Conservation (phyloP, 208 protist species). For the Naegleria gruberi region DNA sequence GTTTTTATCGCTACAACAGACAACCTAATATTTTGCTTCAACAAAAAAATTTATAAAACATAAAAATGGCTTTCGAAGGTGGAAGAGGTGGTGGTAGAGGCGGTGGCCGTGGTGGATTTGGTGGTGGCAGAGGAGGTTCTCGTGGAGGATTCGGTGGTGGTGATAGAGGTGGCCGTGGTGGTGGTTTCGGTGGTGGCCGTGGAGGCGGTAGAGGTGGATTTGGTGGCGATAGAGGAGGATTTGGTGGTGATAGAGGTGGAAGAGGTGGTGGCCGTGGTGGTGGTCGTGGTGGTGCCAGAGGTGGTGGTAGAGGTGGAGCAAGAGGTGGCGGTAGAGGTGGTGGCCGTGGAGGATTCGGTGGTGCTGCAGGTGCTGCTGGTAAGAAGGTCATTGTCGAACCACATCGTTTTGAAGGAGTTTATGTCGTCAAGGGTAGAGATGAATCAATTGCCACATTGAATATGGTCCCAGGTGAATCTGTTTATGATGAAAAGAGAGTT, state of each 20-base stretch:
- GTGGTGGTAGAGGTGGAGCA: not conserved
- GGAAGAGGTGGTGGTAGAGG: conserved; percentile 32
- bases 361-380: conserved; percentile 60
- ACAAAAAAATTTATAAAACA: not conserved
- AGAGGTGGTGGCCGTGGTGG: conserved; percentile 34
- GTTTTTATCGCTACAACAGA: not conserved
- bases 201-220: conserved; percentile 21
- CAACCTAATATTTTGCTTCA: not conserved
- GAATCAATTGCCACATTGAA: conserved; percentile 96
- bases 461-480: conserved; percentile 94
- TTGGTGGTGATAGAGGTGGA: conserved; percentile 23
- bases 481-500: conserved; percentile 99
- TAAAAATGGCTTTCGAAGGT: not conserved
- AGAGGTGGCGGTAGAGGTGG: not conserved
- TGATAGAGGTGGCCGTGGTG: conserved; percentile 29
- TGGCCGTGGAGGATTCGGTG: conserved; percentile 31
- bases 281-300: conserved; percentile 29
- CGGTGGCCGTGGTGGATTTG: conserved; percentile 22
- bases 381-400: conserved; percentile 93
- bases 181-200: conserved; percentile 24
- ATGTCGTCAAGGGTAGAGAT: conserved; percentile 92
- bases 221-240: conserved; percentile 17
- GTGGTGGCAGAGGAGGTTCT: conserved; percentile 26
- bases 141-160: conserved; percentile 11
- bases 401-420: conserved; percentile 94